These are phyloP conservation scores for Lactifluus piperatus DNA, from an alignment of 768 basidiomycete species.

Conservation along the genomic window DNA sequence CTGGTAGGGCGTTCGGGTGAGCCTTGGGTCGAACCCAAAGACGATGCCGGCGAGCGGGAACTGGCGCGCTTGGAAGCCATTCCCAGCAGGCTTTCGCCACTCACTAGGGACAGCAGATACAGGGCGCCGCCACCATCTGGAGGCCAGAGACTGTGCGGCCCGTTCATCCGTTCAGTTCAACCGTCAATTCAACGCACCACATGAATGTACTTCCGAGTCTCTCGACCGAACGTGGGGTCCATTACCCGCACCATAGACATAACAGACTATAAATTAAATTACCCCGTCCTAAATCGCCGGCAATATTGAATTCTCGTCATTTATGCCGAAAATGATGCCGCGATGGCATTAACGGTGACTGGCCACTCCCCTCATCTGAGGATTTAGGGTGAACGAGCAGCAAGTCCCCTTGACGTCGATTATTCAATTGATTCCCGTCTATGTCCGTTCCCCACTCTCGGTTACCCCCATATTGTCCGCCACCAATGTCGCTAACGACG, in stretches of 20 bases:
- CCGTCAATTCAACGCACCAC: too few relatives aligned
- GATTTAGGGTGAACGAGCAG: background rate
- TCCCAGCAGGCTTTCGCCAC: background rate
- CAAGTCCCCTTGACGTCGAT: background rate
- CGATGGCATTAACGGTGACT: too few relatives aligned
- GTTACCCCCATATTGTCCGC: background rate
- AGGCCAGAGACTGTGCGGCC: background rate
- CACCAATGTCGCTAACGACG: background rate
- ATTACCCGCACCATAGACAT: too few relatives aligned
- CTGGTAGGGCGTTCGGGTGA: background rate
- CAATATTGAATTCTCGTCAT: too few relatives aligned
- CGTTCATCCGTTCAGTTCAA: background rate
- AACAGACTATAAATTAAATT: too few relatives aligned
- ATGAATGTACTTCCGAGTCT: too few relatives aligned
- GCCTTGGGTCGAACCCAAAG: background rate
- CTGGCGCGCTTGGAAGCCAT: slow-evolving; percentile 6
- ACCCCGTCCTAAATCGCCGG: too few relatives aligned
- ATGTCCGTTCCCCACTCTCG: background rate
- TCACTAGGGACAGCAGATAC: background rate
- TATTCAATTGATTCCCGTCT: background rate
- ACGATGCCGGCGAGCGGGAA: background rate
- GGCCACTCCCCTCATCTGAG: too few relatives aligned
- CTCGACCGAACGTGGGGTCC: too few relatives aligned
- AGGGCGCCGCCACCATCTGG: background rate
- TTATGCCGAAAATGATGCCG: too few relatives aligned